Percentiles rank a stretch among this genome's conserved stretches.
Evolutionary conservation across 768 basidiomycete genomes (phyloP).

Genomic region (Gymnopilus dilepis): DNA sequence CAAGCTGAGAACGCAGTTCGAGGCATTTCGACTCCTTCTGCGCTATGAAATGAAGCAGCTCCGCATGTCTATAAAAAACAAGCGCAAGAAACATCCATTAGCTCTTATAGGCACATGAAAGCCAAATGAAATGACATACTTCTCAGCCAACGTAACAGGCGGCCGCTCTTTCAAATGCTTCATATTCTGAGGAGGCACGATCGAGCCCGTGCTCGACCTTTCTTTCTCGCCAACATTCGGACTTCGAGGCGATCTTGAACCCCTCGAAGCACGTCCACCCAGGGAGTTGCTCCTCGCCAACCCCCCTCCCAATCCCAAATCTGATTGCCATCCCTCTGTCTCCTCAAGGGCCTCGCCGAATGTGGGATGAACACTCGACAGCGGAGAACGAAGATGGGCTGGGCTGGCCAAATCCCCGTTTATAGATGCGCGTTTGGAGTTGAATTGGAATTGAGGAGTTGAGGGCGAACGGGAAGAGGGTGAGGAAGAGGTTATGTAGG

Average conservation of each 20-base stretch:
- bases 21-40: conserved; percentile 87
- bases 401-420: not conserved
- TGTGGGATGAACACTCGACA: conserved; percentile 13
- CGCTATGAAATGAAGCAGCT: conserved; percentile 82
- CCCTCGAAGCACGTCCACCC: not conserved
- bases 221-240: conserved; percentile 11
- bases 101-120: not conserved
- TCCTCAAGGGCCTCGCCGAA: conserved; percentile 7
- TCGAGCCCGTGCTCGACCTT: conserved; percentile 22
- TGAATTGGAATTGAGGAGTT: conserved; percentile 8
- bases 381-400: conserved; percentile 16
- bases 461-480: conserved; percentile 24
- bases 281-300: conserved; percentile 20
- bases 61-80: conserved; percentile 64
- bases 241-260: conserved; percentile 17
- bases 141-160: conserved; percentile 73
- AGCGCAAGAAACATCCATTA: not conserved
- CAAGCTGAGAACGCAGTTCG: conserved; percentile 78
- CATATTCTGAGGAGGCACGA: conserved; percentile 30
- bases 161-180: conserved; percentile 35
- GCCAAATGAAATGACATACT: conserved; percentile 48
- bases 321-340: not conserved
- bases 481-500: conserved; percentile 45
- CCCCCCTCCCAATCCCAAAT: conserved; percentile 16
- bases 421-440: not conserved